Conservation (phyloP, 139 green algal genomes). For the Nannochloris sp. region DNA sequence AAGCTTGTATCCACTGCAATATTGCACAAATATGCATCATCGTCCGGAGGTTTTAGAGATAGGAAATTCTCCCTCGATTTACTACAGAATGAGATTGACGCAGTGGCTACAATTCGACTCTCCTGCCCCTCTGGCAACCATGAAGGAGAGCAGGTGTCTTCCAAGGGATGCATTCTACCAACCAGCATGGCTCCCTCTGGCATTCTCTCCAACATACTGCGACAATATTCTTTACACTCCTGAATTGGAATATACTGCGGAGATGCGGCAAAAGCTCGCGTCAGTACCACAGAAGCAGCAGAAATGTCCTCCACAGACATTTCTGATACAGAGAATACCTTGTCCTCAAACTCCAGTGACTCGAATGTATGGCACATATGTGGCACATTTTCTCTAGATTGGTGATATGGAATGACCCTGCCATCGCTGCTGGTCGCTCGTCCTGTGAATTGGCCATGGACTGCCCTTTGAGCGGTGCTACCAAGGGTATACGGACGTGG, state of each 20-base stretch:
- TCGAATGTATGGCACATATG: no score
- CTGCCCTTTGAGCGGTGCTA: no score
- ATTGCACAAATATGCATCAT: slow-evolving; percentile 17
- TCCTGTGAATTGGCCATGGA: no score
- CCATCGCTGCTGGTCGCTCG: no score
- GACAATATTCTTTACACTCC: background rate
- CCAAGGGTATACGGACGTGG: background rate
- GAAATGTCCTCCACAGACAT: background rate
- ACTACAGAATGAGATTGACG: background rate
- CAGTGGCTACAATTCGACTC: slow-evolving; percentile 4
- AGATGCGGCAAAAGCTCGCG: background rate
- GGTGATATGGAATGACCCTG: no score
- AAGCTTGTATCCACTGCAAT: slow-evolving; percentile 13
- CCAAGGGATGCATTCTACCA: background rate
- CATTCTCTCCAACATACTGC: background rate
- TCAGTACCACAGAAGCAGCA: slow-evolving; percentile 1
- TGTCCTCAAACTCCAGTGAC: background rate
- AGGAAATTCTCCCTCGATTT: slow-evolving; percentile 9
- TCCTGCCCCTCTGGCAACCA: slow-evolving; percentile 2
- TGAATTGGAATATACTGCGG: background rate
- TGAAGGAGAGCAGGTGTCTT: background rate
- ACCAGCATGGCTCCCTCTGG: slow-evolving; percentile 2
- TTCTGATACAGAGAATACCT: background rate
- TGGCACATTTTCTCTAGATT: no score
- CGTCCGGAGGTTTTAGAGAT: slow-evolving; percentile 5